A percentile compares a stretch with the other conserved stretches of the same genome.
phyloP scores from a whole-genome alignment of 352 stramenopile genomes.

The Globisporangium rhizosaccharum region DNA sequence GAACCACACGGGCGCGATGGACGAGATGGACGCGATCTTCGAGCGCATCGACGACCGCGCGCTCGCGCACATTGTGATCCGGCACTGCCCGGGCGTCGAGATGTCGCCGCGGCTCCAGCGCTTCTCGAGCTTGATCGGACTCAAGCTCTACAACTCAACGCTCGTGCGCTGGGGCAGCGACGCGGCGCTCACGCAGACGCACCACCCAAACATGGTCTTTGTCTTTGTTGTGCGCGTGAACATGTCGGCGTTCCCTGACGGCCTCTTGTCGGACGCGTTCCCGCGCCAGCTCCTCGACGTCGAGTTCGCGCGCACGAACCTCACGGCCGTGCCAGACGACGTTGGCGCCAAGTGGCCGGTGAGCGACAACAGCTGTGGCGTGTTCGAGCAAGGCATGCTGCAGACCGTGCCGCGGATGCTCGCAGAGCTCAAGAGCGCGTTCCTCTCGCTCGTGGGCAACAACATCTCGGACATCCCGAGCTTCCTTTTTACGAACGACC shows the following conservation, averaged over 20 bases:
- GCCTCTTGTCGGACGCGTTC: conserved; percentile 30
- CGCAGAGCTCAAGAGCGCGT: conserved; percentile 13
- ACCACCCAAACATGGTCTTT: conserved; percentile 23
- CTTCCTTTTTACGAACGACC: conserved; percentile 10
- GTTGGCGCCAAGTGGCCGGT: conserved; percentile 25
- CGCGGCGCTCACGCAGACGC: conserved; percentile 18
- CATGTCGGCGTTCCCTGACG: conserved; percentile 28
- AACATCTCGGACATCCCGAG: conserved; percentile 8
- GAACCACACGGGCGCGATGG: conserved; percentile 3
- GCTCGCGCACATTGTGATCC: conserved; percentile 24
- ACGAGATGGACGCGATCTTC: conserved; percentile 18
- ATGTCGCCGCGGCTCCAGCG: conserved; percentile 17
- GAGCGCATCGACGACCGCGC: conserved; percentile 15
- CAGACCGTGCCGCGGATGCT: conserved; percentile 11
- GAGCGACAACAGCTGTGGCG: background rate
- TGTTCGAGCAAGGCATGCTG: conserved; percentile 21
- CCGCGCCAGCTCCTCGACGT: conserved; percentile 27
- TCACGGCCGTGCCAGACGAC: conserved; percentile 24
- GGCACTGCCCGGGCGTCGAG: conserved; percentile 32
- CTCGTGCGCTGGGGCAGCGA: conserved; percentile 20
- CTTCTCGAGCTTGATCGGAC: conserved; percentile 24
- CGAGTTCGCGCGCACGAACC: conserved; percentile 35
- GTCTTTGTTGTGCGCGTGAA: conserved; percentile 29
- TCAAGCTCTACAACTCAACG: conserved; percentile 45
- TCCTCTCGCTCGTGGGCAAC: conserved; percentile 22